Percentiles rank a stretch among this genome's conserved stretches.
These are phyloP conservation scores for Macrolepiota dolichaula DNA, from an alignment of 768 basidiomycete species.

Conservation along the genomic window DNA sequence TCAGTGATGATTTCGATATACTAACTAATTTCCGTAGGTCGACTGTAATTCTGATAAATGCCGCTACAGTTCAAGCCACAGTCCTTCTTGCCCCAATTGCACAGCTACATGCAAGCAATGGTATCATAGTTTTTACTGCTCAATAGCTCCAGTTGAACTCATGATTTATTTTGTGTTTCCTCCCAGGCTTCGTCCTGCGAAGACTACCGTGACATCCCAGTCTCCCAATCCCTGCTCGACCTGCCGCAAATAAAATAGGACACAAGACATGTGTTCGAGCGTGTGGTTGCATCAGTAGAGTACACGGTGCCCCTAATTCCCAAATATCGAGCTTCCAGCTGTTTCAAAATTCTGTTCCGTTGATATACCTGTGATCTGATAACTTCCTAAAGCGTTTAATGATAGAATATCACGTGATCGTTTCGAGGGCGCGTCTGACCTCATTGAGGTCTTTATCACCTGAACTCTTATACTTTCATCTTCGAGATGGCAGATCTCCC, in stretches of 20 bases:
- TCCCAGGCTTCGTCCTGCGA: constrained; percentile 26
- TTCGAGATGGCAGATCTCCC: constrained; percentile 62
- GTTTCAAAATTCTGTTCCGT: background rate
- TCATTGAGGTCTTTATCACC: background rate
- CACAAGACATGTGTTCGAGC: background rate
- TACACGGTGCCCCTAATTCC: background rate
- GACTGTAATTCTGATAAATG: constrained; percentile 38
- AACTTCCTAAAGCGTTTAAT: background rate
- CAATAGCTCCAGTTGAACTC: background rate
- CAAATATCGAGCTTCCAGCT: background rate
- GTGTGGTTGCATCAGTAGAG: background rate
- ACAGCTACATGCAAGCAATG: constrained; percentile 35
- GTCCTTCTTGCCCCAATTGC: constrained; percentile 31
- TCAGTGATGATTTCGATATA: constrained; percentile 11
- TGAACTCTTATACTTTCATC: constrained; percentile 2
- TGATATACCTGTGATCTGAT: background rate
- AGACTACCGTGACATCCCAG: constrained; percentile 17
- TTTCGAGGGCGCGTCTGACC: background rate
- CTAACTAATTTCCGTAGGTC: constrained; percentile 28
- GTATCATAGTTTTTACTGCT: constrained; percentile 20
- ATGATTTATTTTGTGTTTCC: background rate
- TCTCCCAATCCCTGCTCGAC: constrained; percentile 17
- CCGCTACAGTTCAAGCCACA: constrained; percentile 39
- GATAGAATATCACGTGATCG: background rate
- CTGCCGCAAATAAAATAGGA: constrained; percentile 4